phyloP scores from a whole-genome alignment of 1,284 basidiomycete species.

The Phenoliferia sp. region DNA sequence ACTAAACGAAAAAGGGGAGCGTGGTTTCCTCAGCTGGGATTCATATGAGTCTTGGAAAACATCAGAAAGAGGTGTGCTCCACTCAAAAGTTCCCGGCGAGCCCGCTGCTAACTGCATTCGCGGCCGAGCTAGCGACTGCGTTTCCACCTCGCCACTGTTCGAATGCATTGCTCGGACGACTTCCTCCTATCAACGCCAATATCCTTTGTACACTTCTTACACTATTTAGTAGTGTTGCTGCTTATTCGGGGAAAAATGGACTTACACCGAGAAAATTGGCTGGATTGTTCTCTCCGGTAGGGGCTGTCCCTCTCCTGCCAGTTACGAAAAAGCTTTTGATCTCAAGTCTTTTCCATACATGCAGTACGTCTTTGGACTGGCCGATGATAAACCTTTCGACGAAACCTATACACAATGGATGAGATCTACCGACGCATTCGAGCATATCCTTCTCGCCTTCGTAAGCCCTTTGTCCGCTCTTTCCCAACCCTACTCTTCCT shows the following conservation, averaged over 20 bases:
- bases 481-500: background rate
- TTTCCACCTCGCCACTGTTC: conserved; percentile 67
- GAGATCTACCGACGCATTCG: conserved; percentile 72
- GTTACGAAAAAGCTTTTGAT: background rate
- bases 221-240: conserved; percentile 23
- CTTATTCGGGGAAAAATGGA: conserved; percentile 31
- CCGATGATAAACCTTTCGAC: conserved; percentile 60
- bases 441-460: conserved; percentile 78
- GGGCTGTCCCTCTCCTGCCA: background rate
- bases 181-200: conserved; percentile 58
- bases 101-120: too few relatives aligned
- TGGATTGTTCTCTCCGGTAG: conserved; percentile 63
- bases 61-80: conserved; percentile 15
- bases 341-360: conserved; percentile 39
- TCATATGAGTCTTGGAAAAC: conserved; percentile 25
- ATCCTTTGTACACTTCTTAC: conserved; percentile 24
- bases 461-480: conserved; percentile 52
- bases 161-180: conserved; percentile 58
- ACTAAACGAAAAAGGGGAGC: conserved; percentile 19
- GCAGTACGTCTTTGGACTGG: conserved; percentile 71
- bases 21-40: conserved; percentile 33
- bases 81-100: too few relatives aligned
- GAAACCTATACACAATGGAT: conserved; percentile 75
- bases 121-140: conserved; percentile 51
- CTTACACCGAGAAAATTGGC: conserved; percentile 36